phyloP scores from a whole-genome alignment of 805 yeast species.

The Ogataea parapolymorpha region DNA sequence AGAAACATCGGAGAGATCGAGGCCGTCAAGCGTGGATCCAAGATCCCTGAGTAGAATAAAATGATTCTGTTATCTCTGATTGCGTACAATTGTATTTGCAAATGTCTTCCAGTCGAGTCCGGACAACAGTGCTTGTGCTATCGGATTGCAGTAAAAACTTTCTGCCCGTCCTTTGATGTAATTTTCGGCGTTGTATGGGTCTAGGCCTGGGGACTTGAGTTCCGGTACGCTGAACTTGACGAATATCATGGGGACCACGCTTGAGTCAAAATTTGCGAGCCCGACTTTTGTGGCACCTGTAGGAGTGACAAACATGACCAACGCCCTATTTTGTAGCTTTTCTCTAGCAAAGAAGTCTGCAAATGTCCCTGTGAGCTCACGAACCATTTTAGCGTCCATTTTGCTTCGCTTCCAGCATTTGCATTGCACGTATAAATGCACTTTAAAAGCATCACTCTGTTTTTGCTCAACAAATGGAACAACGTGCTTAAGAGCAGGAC shows the following conservation, averaged over 20 bases:
- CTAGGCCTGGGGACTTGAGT: conserved; percentile 15
- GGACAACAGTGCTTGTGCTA: conserved; percentile 34
- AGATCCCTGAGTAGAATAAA: conserved; percentile 10
- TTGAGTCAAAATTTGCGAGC: conserved; percentile 40
- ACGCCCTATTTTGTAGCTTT: conserved; percentile 13
- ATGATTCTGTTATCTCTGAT: conserved; percentile 11
- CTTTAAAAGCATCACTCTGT: conserved; percentile 25
- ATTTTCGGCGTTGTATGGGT: conserved; percentile 33
- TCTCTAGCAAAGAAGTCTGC: conserved; percentile 23
- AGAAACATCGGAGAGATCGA: conserved; percentile 33
- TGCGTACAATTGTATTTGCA: conserved; percentile 10
- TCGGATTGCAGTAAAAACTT: conserved; percentile 37
- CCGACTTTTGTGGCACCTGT: conserved; percentile 47
- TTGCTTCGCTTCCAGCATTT: conserved; percentile 42
- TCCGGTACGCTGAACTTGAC: conserved; percentile 37
- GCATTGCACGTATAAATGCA: conserved; percentile 51
- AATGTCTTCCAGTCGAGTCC: conserved; percentile 35
- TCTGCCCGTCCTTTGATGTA: conserved; percentile 39
- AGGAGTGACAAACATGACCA: conserved; percentile 46
- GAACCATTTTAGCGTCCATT: conserved; percentile 43
- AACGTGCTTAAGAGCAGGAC: neutral
- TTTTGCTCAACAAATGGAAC: conserved; percentile 17
- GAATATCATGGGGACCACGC: conserved; percentile 44
- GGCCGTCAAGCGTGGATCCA: conserved; percentile 33
- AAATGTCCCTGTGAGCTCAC: conserved; percentile 55